These are phyloP conservation scores for Marvania coccoides DNA, from an alignment of 139 green algal species.

Conservation along the genomic window DNA sequence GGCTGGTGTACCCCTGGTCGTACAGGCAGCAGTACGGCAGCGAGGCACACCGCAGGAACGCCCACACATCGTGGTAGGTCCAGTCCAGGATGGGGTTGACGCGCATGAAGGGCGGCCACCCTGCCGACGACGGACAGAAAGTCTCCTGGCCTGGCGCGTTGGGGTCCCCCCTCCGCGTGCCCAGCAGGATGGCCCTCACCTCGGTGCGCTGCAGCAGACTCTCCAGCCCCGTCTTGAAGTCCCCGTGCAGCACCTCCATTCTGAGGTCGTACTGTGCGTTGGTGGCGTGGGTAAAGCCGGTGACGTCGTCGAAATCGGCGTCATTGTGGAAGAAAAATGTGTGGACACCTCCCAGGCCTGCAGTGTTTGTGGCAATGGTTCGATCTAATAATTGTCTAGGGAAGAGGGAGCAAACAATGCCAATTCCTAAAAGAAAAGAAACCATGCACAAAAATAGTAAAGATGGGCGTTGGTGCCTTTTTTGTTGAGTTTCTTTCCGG, in stretches of 20 bases:
- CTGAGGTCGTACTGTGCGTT: constrained; percentile 46
- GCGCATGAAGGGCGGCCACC: constrained; percentile 95
- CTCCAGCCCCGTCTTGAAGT: constrained; percentile 69
- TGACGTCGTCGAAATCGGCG: constrained; percentile 72
- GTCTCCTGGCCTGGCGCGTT: constrained; percentile 72
- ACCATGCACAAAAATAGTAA: too few relatives aligned
- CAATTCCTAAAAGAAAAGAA: too few relatives aligned
- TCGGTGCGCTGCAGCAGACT: constrained; percentile 32
- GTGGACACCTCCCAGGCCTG: constrained; percentile 49
- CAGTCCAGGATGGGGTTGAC: constrained; percentile 95
- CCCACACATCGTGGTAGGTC: constrained; percentile 90
- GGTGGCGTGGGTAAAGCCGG: constrained; percentile 31
- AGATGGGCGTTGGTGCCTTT: too few relatives aligned
- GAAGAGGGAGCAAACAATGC: not conserved
- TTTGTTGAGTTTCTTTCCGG: too few relatives aligned
- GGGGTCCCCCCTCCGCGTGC: constrained; percentile 78
- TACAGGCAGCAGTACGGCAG: constrained; percentile 84
- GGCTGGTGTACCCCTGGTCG: constrained; percentile 80
- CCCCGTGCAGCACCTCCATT: constrained; percentile 47
- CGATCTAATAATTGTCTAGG: not conserved
- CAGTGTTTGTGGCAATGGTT: not conserved
- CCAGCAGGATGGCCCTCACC: constrained; percentile 68
- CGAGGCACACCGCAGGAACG: constrained; percentile 53
- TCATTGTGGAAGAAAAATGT: constrained; percentile 70
- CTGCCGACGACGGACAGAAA: constrained; percentile 78